Conservation (phyloP, 768 basidiomycete genomes). For the Suillus plorans region DNA sequence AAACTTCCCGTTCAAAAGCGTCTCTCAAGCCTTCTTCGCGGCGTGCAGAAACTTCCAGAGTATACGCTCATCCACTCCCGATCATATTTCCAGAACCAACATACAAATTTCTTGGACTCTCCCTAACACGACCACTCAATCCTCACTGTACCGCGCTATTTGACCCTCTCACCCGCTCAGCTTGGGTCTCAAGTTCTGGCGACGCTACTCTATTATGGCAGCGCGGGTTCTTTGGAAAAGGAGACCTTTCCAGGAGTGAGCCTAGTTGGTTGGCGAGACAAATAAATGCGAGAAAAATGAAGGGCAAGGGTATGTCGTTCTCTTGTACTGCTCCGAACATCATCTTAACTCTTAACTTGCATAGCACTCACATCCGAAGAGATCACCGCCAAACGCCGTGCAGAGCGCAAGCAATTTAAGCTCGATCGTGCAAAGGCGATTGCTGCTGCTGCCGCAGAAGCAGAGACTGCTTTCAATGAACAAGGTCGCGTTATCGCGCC, state of each 20-base stretch:
- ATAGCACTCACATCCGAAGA: conserved; percentile 86
- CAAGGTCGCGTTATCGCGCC: conserved; percentile 67
- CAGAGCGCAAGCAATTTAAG: conserved; percentile 92
- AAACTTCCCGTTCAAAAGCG: conserved; percentile 37
- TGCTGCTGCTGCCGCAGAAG: conserved; percentile 76
- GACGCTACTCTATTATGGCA: conserved; percentile 79
- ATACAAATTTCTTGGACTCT: conserved; percentile 55
- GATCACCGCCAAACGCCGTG: conserved; percentile 82
- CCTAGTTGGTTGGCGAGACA: conserved; percentile 89
- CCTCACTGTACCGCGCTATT: conserved; percentile 77
- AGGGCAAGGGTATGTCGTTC: conserved; percentile 51
- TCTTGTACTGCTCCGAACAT: not conserved
- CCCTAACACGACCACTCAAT: conserved; percentile 58
- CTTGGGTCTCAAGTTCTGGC: conserved; percentile 72
- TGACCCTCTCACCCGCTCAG: conserved; percentile 78
- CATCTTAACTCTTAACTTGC: not conserved
- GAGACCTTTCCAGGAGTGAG: conserved; percentile 91
- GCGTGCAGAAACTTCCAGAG: conserved; percentile 61
- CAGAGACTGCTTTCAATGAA: conserved; percentile 69
- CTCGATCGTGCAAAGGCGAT: conserved; percentile 87
- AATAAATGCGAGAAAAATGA: conserved; percentile 55
- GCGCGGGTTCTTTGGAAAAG: conserved; percentile 96
- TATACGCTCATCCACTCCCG: conserved; percentile 75
- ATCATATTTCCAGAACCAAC: conserved; percentile 49
- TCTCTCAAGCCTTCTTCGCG: conserved; percentile 51